Evolutionary conservation across 148 eudicot genomes (phyloP), one percentile per base, ranked within the genome.

Genomic region (Cornus suecica): DNA sequence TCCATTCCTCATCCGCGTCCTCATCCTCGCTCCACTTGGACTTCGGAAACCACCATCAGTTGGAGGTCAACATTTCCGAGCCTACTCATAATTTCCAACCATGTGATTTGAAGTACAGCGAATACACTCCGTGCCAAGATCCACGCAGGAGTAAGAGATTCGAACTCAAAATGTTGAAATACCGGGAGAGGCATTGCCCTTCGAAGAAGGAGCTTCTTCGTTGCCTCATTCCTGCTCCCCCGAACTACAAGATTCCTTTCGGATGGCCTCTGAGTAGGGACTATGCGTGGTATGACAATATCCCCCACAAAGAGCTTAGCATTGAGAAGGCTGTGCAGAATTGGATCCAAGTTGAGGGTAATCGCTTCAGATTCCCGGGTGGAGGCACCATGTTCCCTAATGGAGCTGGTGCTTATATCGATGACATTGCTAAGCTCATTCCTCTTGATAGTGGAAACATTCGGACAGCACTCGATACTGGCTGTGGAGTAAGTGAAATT

Each of bases 301-400:
- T 95, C 65, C 97, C 99, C 13, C 99, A 95, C 74, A 95, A 91
- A 81, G 97, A 95, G 75, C 97, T 95, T 27, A 92, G 97, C 70
- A 84, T 95, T 67, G 99, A 95, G 87, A 95, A 95, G 87, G 97
- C 96, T 27, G 83, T 88, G 28, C 99, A 95, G 75, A 92, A 95
- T 62, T 95, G 99, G 99, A 91, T 95, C 61, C 96, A 90, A 84
- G 89, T 95, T 0, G 93, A 95, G 70, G 99, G 99, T 1, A 97
- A 95, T 24, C 86, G 91, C 4, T 95, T 95, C 65, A 76, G 89
- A 34, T 95, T 95, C 77, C 99, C 99, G 3, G 99, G 99, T 0
- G 99, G 97, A 3, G 99, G 99, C 4, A 95, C 99, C 34, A 92
- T 92, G 99, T 95, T 95, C 71, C 97, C 94, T 16, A 90, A 86